A percentile compares a stretch with the other conserved stretches of the same genome.
These are phyloP conservation scores for Penicillium roqueforti DNA, from an alignment of 495 filamentous ascomycete genomes.

Conservation along the genomic window DNA sequence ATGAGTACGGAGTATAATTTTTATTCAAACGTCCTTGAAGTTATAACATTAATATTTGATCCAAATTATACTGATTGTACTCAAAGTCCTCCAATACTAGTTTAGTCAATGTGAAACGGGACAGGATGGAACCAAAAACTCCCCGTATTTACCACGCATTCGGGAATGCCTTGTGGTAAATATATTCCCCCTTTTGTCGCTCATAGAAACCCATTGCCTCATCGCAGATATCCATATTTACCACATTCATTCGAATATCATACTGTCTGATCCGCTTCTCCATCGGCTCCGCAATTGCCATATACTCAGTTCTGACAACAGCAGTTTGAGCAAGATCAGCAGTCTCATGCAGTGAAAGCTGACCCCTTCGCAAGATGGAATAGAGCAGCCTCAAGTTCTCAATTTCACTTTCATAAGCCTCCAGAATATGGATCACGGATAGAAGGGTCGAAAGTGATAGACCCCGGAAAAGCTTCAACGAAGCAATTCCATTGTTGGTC, in stretches of 20 bases:
- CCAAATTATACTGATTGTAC: neutral
- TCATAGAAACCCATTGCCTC: slow-evolving; percentile 7
- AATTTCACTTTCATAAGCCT: slow-evolving; percentile 22
- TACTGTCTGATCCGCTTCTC: slow-evolving; percentile 12
- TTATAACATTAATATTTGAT: neutral
- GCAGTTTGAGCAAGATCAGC: neutral
- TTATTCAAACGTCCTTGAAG: neutral
- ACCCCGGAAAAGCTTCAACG: slow-evolving; percentile 15
- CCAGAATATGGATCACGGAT: slow-evolving; percentile 18
- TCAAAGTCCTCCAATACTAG: neutral
- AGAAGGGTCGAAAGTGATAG: slow-evolving; percentile 18
- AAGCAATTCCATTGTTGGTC: slow-evolving; percentile 14
- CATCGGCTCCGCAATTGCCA: slow-evolving; percentile 14
- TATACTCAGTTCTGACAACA: neutral
- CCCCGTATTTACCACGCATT: neutral
- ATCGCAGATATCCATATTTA: slow-evolving; percentile 17
- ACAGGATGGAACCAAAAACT: neutral
- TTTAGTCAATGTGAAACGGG: neutral
- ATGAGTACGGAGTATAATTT: neutral
- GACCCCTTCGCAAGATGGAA: slow-evolving; percentile 8
- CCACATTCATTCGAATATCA: slow-evolving; percentile 14
- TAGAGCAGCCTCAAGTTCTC: slow-evolving; percentile 12
- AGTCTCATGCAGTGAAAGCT: slow-evolving; percentile 9
- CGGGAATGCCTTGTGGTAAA: slow-evolving; percentile 11
- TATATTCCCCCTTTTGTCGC: slow-evolving; percentile 3